Evolutionary conservation across 2,329 filamentous ascomycete species (phyloP), one percentile per base, ranked within the genome.

Genomic region (Penicillium aurantiogriseum): DNA sequence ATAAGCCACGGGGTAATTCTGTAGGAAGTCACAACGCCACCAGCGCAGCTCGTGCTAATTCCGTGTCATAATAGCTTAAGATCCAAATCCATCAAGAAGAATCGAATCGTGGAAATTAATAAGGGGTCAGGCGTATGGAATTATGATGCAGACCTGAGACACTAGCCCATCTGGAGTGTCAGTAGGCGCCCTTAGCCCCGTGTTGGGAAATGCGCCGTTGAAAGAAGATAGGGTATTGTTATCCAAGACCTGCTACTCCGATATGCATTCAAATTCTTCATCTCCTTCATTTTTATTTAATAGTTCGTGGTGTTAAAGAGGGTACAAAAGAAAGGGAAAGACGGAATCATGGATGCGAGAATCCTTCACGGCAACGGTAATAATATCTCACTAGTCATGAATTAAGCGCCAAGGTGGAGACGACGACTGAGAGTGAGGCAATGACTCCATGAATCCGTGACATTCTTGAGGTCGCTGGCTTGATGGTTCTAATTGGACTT

Each of bases 131-230:
- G 35, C 4, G 23, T 13, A 44, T 25, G 29, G 9, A 17, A 3
- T 23, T 25, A 8, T 25, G 11, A 38, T 38, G 13, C 15, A 27
- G 38, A 25, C 1, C n/a, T 43, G 38, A 43, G 29, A 35, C 49
- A 25, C 29, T 29, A n/a, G 31, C 46, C n/a, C 17, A 8, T 29
- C 38, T 13, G 5, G 10, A 23, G 23, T 55, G 38, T 51, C 38
- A 15, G 23, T 40, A 51, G 46, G 53, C 53, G 53, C 53, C 53
- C 53, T 50, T 44, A 38, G 53, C 53, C 23, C n/a, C 4, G 2
- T 31, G 39, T 39, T 31, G 11, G 31, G 21, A 8, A 42, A 15
- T 19, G 13, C 13, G 11, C 25, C 7, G 2, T 27, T n/a, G 17
- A 35, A 19, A n/a, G 6, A 23, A 17, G 7, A 8, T 17, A 10